phyloP scores from a whole-genome alignment of 192 early-diverging fungal species.

The Coemansia sp. region DNA sequence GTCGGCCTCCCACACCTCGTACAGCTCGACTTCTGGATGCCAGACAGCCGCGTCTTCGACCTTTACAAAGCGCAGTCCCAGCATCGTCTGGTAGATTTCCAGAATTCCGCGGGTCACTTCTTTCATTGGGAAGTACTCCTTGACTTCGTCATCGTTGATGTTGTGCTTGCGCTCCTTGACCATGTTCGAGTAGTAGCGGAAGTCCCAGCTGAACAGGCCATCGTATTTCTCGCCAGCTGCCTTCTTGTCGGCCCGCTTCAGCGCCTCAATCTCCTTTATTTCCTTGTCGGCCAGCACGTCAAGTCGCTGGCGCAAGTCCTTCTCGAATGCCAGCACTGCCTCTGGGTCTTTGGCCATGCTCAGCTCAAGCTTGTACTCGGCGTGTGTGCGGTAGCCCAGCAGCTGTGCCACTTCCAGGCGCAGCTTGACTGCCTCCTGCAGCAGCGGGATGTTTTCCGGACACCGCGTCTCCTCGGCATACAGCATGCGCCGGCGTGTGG shows the following conservation, averaged over 20 bases:
- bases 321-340: slow-evolving; percentile 66
- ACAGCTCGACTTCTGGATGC: slow-evolving; percentile 80
- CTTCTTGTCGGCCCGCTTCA: slow-evolving; percentile 62
- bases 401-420: slow-evolving; percentile 60
- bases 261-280: slow-evolving; percentile 57
- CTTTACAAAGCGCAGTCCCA: slow-evolving; percentile 68
- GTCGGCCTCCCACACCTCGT: slow-evolving; percentile 73
- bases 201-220: slow-evolving; percentile 74
- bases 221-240: slow-evolving; percentile 57
- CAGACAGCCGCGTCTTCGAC: slow-evolving; percentile 62
- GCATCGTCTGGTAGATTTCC: slow-evolving; percentile 72
- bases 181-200: slow-evolving; percentile 70
- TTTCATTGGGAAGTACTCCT: slow-evolving; percentile 75
- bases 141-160: slow-evolving; percentile 77
- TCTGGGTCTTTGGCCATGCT: slow-evolving; percentile 80
- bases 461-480: slow-evolving; percentile 60
- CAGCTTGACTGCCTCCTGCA: slow-evolving; percentile 60
- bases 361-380: slow-evolving; percentile 69
- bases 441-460: slow-evolving; percentile 59
- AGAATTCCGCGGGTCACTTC: slow-evolving; percentile 67
- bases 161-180: slow-evolving; percentile 70
- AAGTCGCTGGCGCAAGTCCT: slow-evolving; percentile 61
- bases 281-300: slow-evolving; percentile 61
- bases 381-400: slow-evolving; percentile 72
- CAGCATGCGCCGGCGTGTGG: slow-evolving; percentile 56